Evolutionary conservation across 805 yeast genomes (phyloP).

Genomic region (Suhomyces canberraensis): DNA sequence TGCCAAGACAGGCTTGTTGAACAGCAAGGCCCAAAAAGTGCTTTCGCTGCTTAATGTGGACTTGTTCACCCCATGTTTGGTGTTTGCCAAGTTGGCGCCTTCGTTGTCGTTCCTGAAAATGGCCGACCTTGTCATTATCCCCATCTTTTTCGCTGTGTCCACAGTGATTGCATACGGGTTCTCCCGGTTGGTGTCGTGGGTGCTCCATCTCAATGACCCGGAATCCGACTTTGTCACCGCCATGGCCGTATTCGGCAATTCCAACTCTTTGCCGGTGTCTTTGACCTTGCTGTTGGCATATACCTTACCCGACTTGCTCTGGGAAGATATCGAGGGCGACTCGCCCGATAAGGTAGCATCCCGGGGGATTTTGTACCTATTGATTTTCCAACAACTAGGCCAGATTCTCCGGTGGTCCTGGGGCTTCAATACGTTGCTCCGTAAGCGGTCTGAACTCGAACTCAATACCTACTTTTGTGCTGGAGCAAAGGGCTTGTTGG

Average conservation of each 20-base stretch:
- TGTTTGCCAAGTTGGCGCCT: slow-evolving; percentile 74
- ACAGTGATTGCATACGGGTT: slow-evolving; percentile 70
- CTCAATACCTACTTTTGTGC: slow-evolving; percentile 19
- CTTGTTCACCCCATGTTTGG: slow-evolving; percentile 91
- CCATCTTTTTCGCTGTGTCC: slow-evolving; percentile 77
- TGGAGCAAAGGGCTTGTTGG: background rate
- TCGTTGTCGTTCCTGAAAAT: slow-evolving; percentile 72
- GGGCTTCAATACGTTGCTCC: slow-evolving; percentile 73
- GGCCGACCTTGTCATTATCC: slow-evolving; percentile 78
- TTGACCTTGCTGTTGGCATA: slow-evolving; percentile 75
- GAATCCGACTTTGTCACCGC: slow-evolving; percentile 93
- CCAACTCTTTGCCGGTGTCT: slow-evolving; percentile 92
- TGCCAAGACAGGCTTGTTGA: slow-evolving; percentile 68
- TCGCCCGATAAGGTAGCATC: slow-evolving; percentile 68
- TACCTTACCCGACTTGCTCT: slow-evolving; percentile 68
- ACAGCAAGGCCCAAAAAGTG: slow-evolving; percentile 70
- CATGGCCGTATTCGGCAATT: slow-evolving; percentile 95
- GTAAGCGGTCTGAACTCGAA: slow-evolving; percentile 44
- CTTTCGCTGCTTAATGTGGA: slow-evolving; percentile 81
- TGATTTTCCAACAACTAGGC: slow-evolving; percentile 79
- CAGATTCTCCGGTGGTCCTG: slow-evolving; percentile 83
- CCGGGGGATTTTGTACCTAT: slow-evolving; percentile 69
- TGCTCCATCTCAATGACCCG: slow-evolving; percentile 59
- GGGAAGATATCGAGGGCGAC: slow-evolving; percentile 72
- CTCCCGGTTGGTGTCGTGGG: slow-evolving; percentile 51